Base-by-base conservation (phyloP, 306 rosid species). In the Lagenaria siceraria region DNA sequence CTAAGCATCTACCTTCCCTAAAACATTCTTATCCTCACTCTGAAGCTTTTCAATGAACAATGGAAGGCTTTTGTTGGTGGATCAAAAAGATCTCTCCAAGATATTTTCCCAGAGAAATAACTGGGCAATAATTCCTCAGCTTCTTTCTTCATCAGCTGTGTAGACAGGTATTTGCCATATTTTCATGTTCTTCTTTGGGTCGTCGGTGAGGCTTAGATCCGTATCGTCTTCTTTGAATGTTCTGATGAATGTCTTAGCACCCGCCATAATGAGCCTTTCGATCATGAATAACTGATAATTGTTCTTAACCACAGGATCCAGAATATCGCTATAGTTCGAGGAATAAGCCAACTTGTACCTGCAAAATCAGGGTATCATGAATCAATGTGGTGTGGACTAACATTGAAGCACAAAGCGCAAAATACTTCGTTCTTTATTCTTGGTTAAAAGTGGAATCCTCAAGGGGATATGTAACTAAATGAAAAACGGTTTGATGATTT, bases 161-260 rank as follows among this genome's bases (percentile, higher is more conserved):
- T 90, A 84, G 60, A 92, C 91, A 42, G 99, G 98, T 80, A 83
- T 83, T 86, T 96, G 92, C 99, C 99, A 96, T 6, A 21, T 65
- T 81, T 90, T 96, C 24, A 92, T 90, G 84, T 90, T 96, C 91
- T 96, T 96, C 85, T 96, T 96, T 2, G 91, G 96, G 81, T 96
- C 99, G 82, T 96, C 96, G 0, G 92, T 86, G 78, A 96, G 99
- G 85, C 91, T 84, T 52, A 86, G 89, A 83, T 85, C 94, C 10
- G 86, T 79, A 51, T 85, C 89, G 38, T 82, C 91, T 87, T 90
- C 98, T 84, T 96, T 96, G 86, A 81, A 92, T 13, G 99, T 96
- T 83, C 55, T 88, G 73, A 96, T 90, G 83, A 87, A 87, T 25
- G 90, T 89, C 86, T 89, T 90, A 10, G 97, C 99, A 68, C 93